These are phyloP conservation scores for Fusarium falciforme DNA, from an alignment of 2,329 filamentous ascomycete genomes.

Conservation along the genomic window DNA sequence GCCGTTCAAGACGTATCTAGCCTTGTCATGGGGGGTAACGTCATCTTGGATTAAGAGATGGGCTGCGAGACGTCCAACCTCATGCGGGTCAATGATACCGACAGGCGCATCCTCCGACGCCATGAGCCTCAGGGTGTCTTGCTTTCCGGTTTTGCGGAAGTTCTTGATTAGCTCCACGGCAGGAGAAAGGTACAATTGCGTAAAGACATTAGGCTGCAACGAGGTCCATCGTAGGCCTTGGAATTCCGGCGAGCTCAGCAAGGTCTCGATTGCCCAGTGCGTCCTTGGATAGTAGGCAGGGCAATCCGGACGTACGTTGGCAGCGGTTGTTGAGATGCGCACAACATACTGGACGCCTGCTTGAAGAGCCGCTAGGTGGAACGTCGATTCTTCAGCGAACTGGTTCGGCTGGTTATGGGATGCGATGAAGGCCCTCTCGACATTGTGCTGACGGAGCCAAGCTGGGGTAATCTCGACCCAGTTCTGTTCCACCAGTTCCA, in stretches of 20 bases:
- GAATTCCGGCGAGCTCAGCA: slow-evolving; percentile 52
- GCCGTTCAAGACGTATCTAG: slow-evolving; percentile 54
- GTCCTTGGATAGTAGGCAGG: slow-evolving; percentile 50
- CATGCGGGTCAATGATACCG: slow-evolving; percentile 47
- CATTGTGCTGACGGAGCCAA: slow-evolving; percentile 52
- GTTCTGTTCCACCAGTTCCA: slow-evolving; percentile 50
- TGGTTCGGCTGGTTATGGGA: slow-evolving; percentile 51
- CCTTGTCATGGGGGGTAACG: slow-evolving; percentile 43
- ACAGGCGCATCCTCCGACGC: slow-evolving; percentile 44
- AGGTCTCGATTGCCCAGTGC: slow-evolving; percentile 56
- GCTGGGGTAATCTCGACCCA: slow-evolving; percentile 52
- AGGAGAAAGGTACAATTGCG: slow-evolving; percentile 26
- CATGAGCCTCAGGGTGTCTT: slow-evolving; percentile 45
- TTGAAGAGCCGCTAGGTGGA: slow-evolving; percentile 48
- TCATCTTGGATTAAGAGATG: slow-evolving; percentile 48
- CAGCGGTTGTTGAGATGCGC: slow-evolving; percentile 53
- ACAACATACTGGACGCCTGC: slow-evolving; percentile 56
- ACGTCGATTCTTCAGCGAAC: slow-evolving; percentile 54
- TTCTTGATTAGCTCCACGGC: slow-evolving; percentile 48
- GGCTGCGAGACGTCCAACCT: slow-evolving; percentile 51
- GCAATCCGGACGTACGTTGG: slow-evolving; percentile 50
- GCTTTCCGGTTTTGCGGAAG: slow-evolving; percentile 48
- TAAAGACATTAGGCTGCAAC: slow-evolving; percentile 50
- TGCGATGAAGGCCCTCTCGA: slow-evolving; percentile 55
- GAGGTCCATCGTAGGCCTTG: slow-evolving; percentile 51